Percentiles rank a stretch among this genome's conserved stretches.
Conservation (phyloP, 495 filamentous ascomycete species). For the Elasticomyces elasticus region DNA sequence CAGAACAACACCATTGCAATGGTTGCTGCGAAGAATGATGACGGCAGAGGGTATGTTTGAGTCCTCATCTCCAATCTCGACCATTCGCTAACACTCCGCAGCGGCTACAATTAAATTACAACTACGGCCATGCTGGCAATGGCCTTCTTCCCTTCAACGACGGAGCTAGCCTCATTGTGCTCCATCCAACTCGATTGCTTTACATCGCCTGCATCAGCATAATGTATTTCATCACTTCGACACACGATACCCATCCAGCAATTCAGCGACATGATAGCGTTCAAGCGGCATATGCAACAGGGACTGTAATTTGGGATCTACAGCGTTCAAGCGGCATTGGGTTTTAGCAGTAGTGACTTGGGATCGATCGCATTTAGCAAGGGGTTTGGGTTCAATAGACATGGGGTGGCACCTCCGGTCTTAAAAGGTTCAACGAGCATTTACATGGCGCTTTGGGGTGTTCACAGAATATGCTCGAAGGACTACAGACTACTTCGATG, state of each 20-base stretch:
- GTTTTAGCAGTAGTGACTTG: neutral
- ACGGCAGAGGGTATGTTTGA: conserved; percentile 15
- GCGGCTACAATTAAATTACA: conserved; percentile 12
- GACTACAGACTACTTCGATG: no score
- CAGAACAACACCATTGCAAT: neutral
- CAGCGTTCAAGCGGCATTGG: neutral
- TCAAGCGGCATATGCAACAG: conserved; percentile 1
- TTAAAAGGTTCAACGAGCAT: neutral
- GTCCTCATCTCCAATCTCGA: neutral
- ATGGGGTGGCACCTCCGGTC: no score
- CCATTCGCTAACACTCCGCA: conserved; percentile 3
- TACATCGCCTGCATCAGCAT: neutral
- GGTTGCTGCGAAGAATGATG: conserved; percentile 5
- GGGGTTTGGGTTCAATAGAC: neutral
- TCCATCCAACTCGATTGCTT: neutral
- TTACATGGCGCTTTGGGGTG: no score
- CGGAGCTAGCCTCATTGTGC: conserved; percentile 1
- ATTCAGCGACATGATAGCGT: conserved; percentile 11
- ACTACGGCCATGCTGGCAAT: conserved; percentile 1
- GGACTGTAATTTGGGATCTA: neutral
- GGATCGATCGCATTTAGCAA: conserved; percentile 1
- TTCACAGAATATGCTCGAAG: no score
- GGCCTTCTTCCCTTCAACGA: neutral
- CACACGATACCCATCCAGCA: neutral
- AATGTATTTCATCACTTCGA: neutral